Percentiles rank a stretch among this genome's conserved stretches.
phyloP scores from a whole-genome alignment of 1,139 yeast genomes.

The Magnusiomyces sp. region DNA sequence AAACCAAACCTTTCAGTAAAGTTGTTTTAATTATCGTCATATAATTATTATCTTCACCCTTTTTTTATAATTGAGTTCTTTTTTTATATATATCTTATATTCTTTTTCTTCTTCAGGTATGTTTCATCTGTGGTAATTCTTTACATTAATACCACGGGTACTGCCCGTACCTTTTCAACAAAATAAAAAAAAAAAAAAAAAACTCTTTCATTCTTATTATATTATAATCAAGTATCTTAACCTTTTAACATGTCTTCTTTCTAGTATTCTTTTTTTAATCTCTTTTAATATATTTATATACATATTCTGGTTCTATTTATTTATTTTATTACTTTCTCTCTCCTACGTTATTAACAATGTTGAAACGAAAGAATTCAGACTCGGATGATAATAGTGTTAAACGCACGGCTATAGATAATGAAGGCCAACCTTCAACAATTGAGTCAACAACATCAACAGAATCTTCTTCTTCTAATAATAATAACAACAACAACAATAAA shows the following conservation, averaged over 20 bases:
- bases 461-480: neutral
- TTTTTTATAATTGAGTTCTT: too few relatives aligned
- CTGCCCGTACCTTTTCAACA: neutral
- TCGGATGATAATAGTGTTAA: constrained; percentile 36
- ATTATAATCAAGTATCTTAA: neutral
- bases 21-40: too few relatives aligned
- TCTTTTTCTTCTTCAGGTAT: constrained; percentile 3
- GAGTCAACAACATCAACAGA: neutral
- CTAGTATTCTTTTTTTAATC: neutral
- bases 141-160: too few relatives aligned
- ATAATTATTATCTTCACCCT: too few relatives aligned
- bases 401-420: constrained; percentile 56
- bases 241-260: neutral
- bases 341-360: constrained; percentile 25
- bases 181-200: too few relatives aligned
- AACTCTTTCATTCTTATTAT: neutral
- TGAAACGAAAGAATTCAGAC: constrained; percentile 67
- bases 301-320: neutral
- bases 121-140: neutral
- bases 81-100: too few relatives aligned
- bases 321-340: neutral
- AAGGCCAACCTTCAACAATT: neutral
- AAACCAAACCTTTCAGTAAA: too few relatives aligned
- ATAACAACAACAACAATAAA: neutral
- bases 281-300: neutral